These are phyloP conservation scores for Aureobasidium lini DNA, from an alignment of 2,329 filamentous ascomycete species.

Conservation along the genomic window DNA sequence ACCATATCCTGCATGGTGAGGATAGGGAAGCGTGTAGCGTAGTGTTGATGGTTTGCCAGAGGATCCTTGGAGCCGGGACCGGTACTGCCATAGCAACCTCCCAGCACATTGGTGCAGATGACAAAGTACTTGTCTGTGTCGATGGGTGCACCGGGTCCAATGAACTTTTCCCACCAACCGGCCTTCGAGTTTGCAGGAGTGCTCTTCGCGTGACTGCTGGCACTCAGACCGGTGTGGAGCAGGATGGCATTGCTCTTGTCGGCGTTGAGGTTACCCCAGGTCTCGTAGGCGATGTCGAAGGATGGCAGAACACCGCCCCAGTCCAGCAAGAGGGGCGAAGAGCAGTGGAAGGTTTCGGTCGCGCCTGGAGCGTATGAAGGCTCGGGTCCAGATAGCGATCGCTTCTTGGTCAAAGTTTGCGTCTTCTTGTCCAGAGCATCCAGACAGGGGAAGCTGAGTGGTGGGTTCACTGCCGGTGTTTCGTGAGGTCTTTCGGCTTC, in stretches of 20 bases:
- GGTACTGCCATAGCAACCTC: conserved; percentile 92
- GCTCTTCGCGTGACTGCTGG: conserved; percentile 94
- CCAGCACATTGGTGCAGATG: conserved; percentile 94
- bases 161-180: conserved; percentile 99
- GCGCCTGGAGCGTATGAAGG: conserved; percentile 87
- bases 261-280: conserved; percentile 75
- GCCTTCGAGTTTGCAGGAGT: conserved; percentile 79
- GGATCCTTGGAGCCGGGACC: conserved; percentile 85
- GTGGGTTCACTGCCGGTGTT: conserved; percentile 58
- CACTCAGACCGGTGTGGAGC: conserved; percentile 86
- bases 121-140: conserved; percentile 90
- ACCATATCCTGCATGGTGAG: conserved; percentile 98
- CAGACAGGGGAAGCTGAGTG: conserved; percentile 83
- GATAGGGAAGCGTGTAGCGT: conserved; percentile 92
- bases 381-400: conserved; percentile 69
- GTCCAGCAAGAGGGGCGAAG: conserved; percentile 71
- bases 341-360: conserved; percentile 69
- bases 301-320: conserved; percentile 90
- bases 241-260: conserved; percentile 84
- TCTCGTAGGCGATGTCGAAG: conserved; percentile 87
- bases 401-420: conserved; percentile 61
- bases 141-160: conserved; percentile 74
- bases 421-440: conserved; percentile 71
- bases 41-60: conserved; percentile 47
- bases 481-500: conserved; percentile 22